phyloP scores from a whole-genome alignment of 495 filamentous ascomycete species.

The Daldinia vernicosa region DNA sequence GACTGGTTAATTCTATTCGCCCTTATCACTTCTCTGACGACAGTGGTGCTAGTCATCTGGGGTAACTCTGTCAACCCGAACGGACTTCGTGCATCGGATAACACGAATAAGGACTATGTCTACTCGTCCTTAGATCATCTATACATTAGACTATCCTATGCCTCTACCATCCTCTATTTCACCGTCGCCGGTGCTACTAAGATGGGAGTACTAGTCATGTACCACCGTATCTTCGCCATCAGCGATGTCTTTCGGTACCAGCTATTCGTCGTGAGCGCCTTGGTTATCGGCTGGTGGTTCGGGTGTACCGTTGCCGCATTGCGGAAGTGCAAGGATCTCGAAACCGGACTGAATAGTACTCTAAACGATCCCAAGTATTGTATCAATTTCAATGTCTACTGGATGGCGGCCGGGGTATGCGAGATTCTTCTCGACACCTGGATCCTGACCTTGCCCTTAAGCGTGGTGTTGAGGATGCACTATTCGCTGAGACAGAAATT shows the following conservation, averaged over 20 bases:
- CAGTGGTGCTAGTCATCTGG: conserved; percentile 15
- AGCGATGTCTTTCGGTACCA: conserved; percentile 29
- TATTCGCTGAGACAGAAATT: conserved; percentile 42
- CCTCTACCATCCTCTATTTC: conserved; percentile 49
- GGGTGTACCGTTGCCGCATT: conserved; percentile 25
- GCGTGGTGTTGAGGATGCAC: conserved; percentile 40
- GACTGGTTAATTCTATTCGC: conserved; percentile 45
- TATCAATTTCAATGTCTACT: conserved; percentile 45
- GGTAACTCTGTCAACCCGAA: conserved; percentile 31
- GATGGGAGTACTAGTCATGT: conserved; percentile 50
- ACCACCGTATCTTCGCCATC: conserved; percentile 49
- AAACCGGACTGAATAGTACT: neutral
- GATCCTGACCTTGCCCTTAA: conserved; percentile 48
- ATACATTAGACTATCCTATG: conserved; percentile 49
- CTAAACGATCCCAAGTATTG: conserved; percentile 32
- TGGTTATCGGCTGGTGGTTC: conserved; percentile 38
- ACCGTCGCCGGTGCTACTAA: conserved; percentile 45
- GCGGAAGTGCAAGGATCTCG: conserved; percentile 7
- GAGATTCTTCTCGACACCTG: conserved; percentile 47
- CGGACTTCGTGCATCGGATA: conserved; percentile 26
- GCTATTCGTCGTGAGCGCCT: conserved; percentile 15
- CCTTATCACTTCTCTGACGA: conserved; percentile 18
- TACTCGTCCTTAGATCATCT: conserved; percentile 63
- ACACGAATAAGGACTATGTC: conserved; percentile 28
- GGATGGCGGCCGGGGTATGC: conserved; percentile 37